A percentile compares a stretch with the other conserved stretches of the same genome.
Conservation (phyloP, 1,284 basidiomycete genomes). For the Psilocybe mexicana region DNA sequence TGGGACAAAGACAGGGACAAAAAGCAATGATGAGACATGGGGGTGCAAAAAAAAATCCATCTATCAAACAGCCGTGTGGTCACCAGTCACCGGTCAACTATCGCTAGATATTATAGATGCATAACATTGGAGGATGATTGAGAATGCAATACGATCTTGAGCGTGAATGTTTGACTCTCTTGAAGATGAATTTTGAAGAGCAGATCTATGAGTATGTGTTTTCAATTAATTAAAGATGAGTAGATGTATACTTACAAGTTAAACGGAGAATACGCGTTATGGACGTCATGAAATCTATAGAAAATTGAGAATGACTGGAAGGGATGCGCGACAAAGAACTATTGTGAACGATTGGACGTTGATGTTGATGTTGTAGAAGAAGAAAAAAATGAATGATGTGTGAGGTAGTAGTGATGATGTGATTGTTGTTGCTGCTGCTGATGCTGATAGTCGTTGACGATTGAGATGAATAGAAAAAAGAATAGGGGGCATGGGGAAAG, state of each 20-base stretch:
- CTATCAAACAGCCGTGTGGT: constrained; percentile 2
- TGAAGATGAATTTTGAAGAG: background rate
- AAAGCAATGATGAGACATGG: constrained; percentile 6
- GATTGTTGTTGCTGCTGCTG: background rate
- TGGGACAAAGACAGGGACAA: background rate
- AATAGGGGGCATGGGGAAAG: background rate
- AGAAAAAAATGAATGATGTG: constrained; percentile 4
- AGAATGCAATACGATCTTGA: constrained; percentile 1
- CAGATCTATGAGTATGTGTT: background rate
- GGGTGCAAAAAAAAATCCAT: background rate
- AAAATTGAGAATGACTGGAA: too few relatives aligned
- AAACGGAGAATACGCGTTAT: too few relatives aligned
- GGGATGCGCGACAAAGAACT: too few relatives aligned
- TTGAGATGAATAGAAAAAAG: background rate
- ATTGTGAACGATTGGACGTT: too few relatives aligned
- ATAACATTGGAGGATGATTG: background rate
- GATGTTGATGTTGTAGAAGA: background rate
- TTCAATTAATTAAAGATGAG: constrained; percentile 1
- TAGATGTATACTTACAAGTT: too few relatives aligned
- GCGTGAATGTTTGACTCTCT: constrained; percentile 10
- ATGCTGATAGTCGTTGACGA: background rate
- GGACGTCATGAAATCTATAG: too few relatives aligned
- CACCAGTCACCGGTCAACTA: background rate
- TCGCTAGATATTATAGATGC: constrained; percentile 5
- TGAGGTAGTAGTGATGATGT: background rate